phyloP scores from a whole-genome alignment of 2,329 filamentous ascomycete species.

The Madurella mycetomatis region DNA sequence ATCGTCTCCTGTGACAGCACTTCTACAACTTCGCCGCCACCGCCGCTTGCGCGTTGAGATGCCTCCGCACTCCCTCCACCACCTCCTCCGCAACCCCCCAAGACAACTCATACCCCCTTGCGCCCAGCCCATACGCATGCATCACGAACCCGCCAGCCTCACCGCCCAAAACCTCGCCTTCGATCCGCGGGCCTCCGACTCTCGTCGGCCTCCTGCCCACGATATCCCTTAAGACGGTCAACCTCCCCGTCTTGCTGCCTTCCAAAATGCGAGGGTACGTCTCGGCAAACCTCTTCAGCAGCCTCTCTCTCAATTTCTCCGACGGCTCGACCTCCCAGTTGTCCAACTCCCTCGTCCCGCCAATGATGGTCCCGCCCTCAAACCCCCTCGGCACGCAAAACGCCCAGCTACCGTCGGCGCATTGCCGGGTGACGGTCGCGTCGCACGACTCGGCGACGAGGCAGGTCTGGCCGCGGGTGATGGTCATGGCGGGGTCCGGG shows the following conservation, averaged over 20 bases:
- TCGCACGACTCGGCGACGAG: slow-evolving; percentile 38
- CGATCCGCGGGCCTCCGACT: slow-evolving; percentile 37
- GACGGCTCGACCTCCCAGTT: slow-evolving; percentile 52
- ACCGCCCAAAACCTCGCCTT: slow-evolving; percentile 36
- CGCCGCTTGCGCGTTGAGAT: slow-evolving; percentile 3
- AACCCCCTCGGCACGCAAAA: slow-evolving; percentile 60
- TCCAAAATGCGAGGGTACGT: slow-evolving; percentile 35
- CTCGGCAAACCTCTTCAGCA: slow-evolving; percentile 39
- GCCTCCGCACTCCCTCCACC: slow-evolving; percentile 31
- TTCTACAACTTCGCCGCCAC: slow-evolving; percentile 12
- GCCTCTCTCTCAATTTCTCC: slow-evolving; percentile 38
- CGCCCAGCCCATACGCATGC: slow-evolving; percentile 48
- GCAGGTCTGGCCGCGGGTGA: slow-evolving; percentile 47
- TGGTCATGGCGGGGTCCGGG: slow-evolving; percentile 38
- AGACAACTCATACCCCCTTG: slow-evolving; percentile 46
- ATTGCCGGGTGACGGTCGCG: slow-evolving; percentile 54
- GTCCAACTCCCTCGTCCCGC: slow-evolving; percentile 59
- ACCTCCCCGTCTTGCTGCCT: slow-evolving; percentile 11
- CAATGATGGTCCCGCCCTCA: slow-evolving; percentile 60
- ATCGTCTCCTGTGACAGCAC: neutral
- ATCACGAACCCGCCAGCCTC: slow-evolving; percentile 29
- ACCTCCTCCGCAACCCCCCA: slow-evolving; percentile 45
- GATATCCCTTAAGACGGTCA: slow-evolving; percentile 28
- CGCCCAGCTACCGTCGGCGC: slow-evolving; percentile 57
- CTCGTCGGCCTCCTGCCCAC: slow-evolving; percentile 30